Evolutionary conservation across 2,329 filamentous ascomycete genomes (phyloP).

Genomic region (Chalara sp.): DNA sequence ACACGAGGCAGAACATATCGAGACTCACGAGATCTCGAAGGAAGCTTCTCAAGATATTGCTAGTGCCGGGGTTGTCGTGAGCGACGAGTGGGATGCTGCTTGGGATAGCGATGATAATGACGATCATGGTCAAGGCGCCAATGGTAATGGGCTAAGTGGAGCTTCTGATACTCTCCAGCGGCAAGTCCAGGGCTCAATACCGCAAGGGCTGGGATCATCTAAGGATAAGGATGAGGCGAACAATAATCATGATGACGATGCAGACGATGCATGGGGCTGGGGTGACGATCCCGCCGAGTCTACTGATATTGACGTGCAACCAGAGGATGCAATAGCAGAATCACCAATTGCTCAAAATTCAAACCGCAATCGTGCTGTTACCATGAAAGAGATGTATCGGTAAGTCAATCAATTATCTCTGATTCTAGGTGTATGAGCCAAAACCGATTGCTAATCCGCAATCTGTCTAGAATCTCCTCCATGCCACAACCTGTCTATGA

Average conservation of each 20-base stretch:
- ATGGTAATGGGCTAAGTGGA: conserved; percentile 16
- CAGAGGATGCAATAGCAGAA: background rate
- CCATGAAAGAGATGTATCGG: conserved; percentile 77
- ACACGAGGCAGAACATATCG: conserved; percentile 72
- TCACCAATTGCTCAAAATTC: background rate
- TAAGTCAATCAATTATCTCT: no score
- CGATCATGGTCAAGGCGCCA: conserved; percentile 6
- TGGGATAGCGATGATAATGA: conserved; percentile 66
- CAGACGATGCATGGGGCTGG: conserved; percentile 67
- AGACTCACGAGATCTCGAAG: conserved; percentile 71
- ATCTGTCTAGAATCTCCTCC: conserved; percentile 54
- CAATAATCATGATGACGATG: conserved; percentile 27
- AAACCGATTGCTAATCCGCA: no score
- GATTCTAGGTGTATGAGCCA: no score
- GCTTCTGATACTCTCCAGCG: conserved; percentile 3
- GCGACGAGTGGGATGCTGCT: conserved; percentile 65
- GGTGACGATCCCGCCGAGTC: conserved; percentile 54
- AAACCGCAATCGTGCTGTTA: conserved; percentile 51
- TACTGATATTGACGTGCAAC: background rate
- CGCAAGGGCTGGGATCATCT: no score
- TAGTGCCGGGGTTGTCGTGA: conserved; percentile 38
- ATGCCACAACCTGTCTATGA: conserved; percentile 74
- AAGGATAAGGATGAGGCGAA: background rate
- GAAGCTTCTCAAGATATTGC: conserved; percentile 59
- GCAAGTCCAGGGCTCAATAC: no score